phyloP scores from a whole-genome alignment of 164 flowering plant genomes.

The Dillenia turbinata region DNA sequence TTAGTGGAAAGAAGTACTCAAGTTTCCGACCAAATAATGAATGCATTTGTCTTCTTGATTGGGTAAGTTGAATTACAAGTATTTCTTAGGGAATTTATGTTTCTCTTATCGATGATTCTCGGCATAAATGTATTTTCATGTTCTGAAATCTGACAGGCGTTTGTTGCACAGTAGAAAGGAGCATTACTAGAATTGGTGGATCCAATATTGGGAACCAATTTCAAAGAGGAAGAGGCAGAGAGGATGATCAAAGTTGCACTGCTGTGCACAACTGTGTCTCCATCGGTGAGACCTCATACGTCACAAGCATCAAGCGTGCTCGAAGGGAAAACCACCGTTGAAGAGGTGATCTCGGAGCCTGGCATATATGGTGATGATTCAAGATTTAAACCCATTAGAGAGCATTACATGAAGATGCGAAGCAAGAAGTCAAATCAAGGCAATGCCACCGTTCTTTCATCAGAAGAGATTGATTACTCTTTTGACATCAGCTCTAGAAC shows the following conservation, averaged over 20 bases:
- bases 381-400: constrained; percentile 12
- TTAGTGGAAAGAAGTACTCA: constrained; percentile 38
- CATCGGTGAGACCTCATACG: constrained; percentile 29
- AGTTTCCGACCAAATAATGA: constrained; percentile 25
- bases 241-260: constrained; percentile 21
- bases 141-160: constrained; percentile 9
- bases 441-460: constrained; percentile 6
- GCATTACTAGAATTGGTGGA: constrained; percentile 25
- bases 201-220: constrained; percentile 18
- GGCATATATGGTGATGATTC: constrained; percentile 4
- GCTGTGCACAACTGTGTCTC: constrained; percentile 24
- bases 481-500: constrained; percentile 16
- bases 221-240: constrained; percentile 19
- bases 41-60: constrained; percentile 39
- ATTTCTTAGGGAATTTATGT: neutral
- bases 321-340: constrained; percentile 16
- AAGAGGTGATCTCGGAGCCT: constrained; percentile 7
- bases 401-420: neutral
- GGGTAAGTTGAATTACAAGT: constrained; percentile 27
- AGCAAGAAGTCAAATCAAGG: constrained; percentile 1
- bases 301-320: constrained; percentile 28
- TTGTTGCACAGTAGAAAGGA: constrained; percentile 18
- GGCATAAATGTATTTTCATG: neutral
- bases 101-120: neutral
- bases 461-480: constrained; percentile 17